Percentiles rank a stretch among this genome's conserved stretches.
Evolutionary conservation across 2,329 filamentous ascomycete genomes (phyloP).

Genomic region (Xylariaceae sp.): DNA sequence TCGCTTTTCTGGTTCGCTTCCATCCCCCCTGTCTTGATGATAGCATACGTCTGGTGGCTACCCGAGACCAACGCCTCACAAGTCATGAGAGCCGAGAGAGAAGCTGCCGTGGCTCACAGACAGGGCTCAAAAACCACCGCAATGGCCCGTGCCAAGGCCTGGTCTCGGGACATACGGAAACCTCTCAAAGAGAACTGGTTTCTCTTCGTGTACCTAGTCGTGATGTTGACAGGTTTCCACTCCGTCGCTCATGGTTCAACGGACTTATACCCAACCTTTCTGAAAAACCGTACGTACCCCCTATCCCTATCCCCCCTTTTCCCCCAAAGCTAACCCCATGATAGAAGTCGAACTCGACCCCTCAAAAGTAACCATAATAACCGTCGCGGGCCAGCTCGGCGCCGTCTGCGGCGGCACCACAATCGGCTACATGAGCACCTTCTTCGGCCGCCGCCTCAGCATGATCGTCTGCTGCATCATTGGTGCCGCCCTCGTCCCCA

Average conservation of each 20-base stretch:
- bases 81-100: conserved; percentile 16
- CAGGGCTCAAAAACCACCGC: background rate
- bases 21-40: conserved; percentile 18
- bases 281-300: conserved; percentile 18
- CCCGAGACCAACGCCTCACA: conserved; percentile 21
- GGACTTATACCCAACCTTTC: conserved; percentile 20
- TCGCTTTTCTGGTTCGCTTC: conserved; percentile 21
- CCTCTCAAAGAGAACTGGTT: conserved; percentile 17
- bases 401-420: conserved; percentile 5
- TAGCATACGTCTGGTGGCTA: conserved; percentile 20
- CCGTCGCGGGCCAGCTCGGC: conserved; percentile 17
- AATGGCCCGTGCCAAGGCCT: conserved; percentile 7
- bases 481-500: conserved; percentile 14
- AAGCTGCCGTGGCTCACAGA: conserved; percentile 1
- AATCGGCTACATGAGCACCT: conserved; percentile 17
- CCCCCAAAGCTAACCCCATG: background rate
- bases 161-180: conserved; percentile 13
- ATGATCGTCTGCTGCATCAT: conserved; percentile 19
- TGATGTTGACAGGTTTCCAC: conserved; percentile 20
- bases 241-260: conserved; percentile 16
- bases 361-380: conserved; percentile 17
- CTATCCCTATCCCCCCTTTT: background rate
- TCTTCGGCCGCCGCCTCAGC: conserved; percentile 18
- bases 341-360: conserved; percentile 16
- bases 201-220: conserved; percentile 19